Base-by-base conservation (phyloP, 306 rosid species). In the Purshia tridentata region DNA sequence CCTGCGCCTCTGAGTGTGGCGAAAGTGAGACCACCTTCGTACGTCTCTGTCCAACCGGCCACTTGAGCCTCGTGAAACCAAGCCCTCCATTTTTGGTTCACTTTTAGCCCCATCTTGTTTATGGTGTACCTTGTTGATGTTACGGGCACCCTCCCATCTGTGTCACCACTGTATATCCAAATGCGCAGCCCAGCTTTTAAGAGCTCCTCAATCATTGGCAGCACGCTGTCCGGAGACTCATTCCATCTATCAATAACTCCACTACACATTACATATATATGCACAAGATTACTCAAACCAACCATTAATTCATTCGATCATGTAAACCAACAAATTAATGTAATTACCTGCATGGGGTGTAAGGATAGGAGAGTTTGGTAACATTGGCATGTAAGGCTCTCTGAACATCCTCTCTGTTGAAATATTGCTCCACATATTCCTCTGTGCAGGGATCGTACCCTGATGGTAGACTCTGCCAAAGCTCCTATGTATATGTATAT, bases 1-100 rank as follows among this genome's bases (percentile, higher is more conserved):
- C 97, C 97, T 8, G 97, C 97, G 16, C 93, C 97, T 76, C 91
- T 85, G 1, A 91, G 74, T 4, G 89, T 85, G 6, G 80, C 90
- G 42, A 88, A 87, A 4, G 84, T 84, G 41, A 91, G 83, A 3
- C 89, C 92, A 46, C 79, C 81, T 2, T 86, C 81, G 20, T 83
- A 91, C 51, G 44, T 83, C 57, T 87, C 84, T 4, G 45, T 75
- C 96, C 96, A 89, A 15, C 96, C 96, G 2, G 65, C 92, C 15
- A 87, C 96, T 74, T 89, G 81, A 8, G 29, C 49, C 16, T 67
- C 67, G 44, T 79, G 54, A 71, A 76, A 89, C 96, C 96, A 89
- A 0, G 88, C 85, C 65, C 89, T 81, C 96, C 96, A 89, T 15
- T 48, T 81, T 64, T 82, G 57, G 73, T 72, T 65, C 5, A 76